Evolutionary conservation across 352 stramenopile species (phyloP), one percentile per base, ranked within the genome.

Genomic region (Pythium aristosporum): DNA sequence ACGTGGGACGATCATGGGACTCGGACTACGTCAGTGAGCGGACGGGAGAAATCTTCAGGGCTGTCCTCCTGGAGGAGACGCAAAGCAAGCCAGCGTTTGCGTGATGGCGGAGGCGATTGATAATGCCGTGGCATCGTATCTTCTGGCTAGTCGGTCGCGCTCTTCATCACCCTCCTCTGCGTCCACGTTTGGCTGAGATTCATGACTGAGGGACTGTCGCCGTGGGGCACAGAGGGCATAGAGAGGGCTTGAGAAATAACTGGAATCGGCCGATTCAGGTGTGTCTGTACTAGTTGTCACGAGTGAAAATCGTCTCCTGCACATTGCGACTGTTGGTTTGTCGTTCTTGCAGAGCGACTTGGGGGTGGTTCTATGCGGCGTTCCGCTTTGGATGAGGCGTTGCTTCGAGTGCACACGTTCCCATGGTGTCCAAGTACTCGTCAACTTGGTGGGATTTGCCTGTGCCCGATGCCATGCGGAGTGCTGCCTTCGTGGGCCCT

Each of bases 1-100:
- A 57, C 80, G 80, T 34, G 83, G 83, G 30, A 85, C 74, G n/a
- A 92, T 90, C 53, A 78, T 88, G 58, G 73, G 76, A 55, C 76
- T 90, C 16, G 42, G 42, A 21, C 57, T 91, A 37, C 42, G 39
- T 47, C 41, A 64, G 49, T 57, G 23, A 47, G 25, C 25, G 3
- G 25, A 30, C 25, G 37, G 15, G 10, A 42, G 2, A 42, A 3
- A 28, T 50, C 11, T 30, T 9, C 5, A 34, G 25, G 16, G 6
- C 1, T 50, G 25, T 30, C 25, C 21, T 3, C 9, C 23, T 23
- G 32, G n/a, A 34, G n/a, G 15, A 23, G 23, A 13, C 10, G 52
- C 9, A 20, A 59, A 49, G 8, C 44, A 23, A 23, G 36, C 39
- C 9, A 59, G 37, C 34, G 36, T 59, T 25, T 42, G 37, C 2